A percentile compares a stretch with the other conserved stretches of the same genome.
These are phyloP conservation scores for Metschnikowia koreensis DNA, from an alignment of 805 yeast genomes.

Conservation along the genomic window DNA sequence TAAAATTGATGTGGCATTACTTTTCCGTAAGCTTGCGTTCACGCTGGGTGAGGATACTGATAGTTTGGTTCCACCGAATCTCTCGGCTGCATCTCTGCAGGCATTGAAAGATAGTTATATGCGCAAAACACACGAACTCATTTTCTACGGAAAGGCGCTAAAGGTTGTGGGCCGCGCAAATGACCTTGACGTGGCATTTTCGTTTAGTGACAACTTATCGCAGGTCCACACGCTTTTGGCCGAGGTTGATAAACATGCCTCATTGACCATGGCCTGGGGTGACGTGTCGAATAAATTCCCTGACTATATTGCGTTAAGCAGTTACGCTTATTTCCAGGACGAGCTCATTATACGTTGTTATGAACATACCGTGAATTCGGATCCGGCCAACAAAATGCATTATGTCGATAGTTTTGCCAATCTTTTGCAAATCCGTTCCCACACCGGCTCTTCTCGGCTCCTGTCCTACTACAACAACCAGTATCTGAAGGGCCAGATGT, in stretches of 20 bases:
- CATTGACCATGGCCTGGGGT: constrained; percentile 24
- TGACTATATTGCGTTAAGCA: constrained; percentile 30
- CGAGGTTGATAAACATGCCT: constrained; percentile 37
- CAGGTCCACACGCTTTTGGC: constrained; percentile 32
- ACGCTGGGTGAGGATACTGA: constrained; percentile 24
- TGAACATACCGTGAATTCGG: constrained; percentile 36
- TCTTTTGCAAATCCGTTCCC: constrained; percentile 19
- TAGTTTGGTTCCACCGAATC: constrained; percentile 50
- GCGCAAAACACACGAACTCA: constrained; percentile 53
- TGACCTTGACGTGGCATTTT: constrained; percentile 20
- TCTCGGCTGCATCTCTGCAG: constrained; percentile 20
- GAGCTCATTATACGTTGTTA: constrained; percentile 42
- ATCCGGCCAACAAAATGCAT: constrained; percentile 29
- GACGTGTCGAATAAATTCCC: constrained; percentile 25
- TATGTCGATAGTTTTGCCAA: constrained; percentile 39
- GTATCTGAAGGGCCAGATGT: constrained; percentile 28
- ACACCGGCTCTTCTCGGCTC: constrained; percentile 21
- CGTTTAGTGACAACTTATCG: constrained; percentile 35
- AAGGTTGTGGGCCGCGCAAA: constrained; percentile 8
- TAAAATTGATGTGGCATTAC: constrained; percentile 53
- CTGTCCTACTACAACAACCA: constrained; percentile 29
- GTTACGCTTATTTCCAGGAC: constrained; percentile 34
- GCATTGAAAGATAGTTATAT: constrained; percentile 48
- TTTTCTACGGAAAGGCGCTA: constrained; percentile 31
- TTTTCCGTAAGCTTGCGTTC: constrained; percentile 50